A percentile compares a stretch with the other conserved stretches of the same genome.
Conservation (phyloP, 2,329 filamentous ascomycete genomes). For the Lachnellula hyalina region DNA sequence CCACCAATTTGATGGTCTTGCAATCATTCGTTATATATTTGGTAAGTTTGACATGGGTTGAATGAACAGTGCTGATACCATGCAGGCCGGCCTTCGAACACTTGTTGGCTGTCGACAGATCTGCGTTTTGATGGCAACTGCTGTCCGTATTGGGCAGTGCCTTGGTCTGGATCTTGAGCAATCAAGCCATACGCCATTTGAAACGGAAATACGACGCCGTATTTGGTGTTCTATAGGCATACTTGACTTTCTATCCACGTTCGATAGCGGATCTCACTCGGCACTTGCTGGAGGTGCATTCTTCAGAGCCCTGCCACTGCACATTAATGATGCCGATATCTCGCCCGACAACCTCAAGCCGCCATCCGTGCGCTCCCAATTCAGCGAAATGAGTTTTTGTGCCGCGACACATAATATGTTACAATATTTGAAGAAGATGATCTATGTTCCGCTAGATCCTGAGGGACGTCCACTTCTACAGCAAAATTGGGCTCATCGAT, state of each 20-base stretch:
- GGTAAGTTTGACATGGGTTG: background rate
- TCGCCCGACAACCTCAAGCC: background rate
- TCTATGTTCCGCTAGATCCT: background rate
- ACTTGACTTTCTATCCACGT: background rate
- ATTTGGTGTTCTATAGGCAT: slow-evolving; percentile 1
- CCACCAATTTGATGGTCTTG: background rate
- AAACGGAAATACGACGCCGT: background rate
- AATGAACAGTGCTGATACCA: background rate
- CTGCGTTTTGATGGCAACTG: slow-evolving; percentile 2
- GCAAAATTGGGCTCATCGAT: background rate
- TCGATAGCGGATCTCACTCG: slow-evolving; percentile 6
- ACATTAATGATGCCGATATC: slow-evolving; percentile 5
- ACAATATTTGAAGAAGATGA: background rate
- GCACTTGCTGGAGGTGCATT: background rate
- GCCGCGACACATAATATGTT: background rate
- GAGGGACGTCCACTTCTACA: background rate
- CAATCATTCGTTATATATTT: slow-evolving; percentile 7
- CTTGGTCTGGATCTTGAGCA: background rate
- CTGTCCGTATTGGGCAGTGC: slow-evolving; percentile 3
- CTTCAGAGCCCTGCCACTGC: background rate
- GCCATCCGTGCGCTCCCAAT: background rate
- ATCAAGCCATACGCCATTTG: background rate
- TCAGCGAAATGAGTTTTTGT: slow-evolving; percentile 2
- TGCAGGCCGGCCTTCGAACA: slow-evolving; percentile 2
- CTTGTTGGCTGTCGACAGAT: background rate